phyloP scores from a whole-genome alignment of 257 asterid species.

The Solanum rostratum region DNA sequence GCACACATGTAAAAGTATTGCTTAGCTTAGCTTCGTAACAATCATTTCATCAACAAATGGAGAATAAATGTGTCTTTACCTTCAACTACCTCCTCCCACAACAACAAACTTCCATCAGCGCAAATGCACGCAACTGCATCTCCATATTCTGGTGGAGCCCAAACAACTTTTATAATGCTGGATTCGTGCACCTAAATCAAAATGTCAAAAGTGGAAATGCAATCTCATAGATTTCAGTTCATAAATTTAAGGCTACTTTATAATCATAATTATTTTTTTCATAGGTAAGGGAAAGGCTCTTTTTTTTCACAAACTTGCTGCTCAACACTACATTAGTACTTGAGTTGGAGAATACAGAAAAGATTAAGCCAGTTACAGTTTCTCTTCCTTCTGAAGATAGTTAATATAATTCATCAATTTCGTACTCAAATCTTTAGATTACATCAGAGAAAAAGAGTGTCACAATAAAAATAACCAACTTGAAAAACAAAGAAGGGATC shows the following conservation, averaged over 20 bases:
- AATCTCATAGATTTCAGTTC: neutral
- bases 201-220: neutral
- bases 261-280: neutral
- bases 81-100: slow-evolving; percentile 76
- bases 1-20: neutral
- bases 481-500: neutral
- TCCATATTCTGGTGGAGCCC: slow-evolving; percentile 86
- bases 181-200: slow-evolving; percentile 39
- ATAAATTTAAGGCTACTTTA: neutral
- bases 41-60: neutral
- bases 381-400: neutral
- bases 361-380: neutral
- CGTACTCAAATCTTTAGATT: neutral
- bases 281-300: neutral
- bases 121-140: slow-evolving; percentile 69
- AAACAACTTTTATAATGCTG: slow-evolving; percentile 54
- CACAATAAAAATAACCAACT: neutral
- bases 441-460: neutral
- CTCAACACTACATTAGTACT: neutral
- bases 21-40: neutral
- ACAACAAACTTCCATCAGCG: slow-evolving; percentile 53
- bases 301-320: neutral
- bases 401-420: neutral
- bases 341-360: neutral
- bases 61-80: slow-evolving; percentile 20